These are phyloP conservation scores for Saccharata proteae DNA, from an alignment of 2,329 filamentous ascomycete species.

Conservation along the genomic window DNA sequence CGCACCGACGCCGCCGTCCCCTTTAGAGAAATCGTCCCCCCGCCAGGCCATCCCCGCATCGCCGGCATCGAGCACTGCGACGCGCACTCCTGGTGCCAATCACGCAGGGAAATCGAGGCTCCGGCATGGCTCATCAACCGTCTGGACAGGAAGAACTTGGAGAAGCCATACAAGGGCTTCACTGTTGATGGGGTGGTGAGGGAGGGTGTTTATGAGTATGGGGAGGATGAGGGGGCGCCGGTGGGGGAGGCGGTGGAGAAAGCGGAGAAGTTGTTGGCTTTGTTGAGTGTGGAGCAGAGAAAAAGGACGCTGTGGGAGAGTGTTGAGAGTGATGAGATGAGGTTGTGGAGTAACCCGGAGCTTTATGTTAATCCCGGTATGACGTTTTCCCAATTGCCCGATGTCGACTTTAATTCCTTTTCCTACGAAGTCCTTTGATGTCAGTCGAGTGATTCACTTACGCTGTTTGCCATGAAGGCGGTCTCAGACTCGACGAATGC, in stretches of 20 bases:
- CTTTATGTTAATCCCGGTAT: slow-evolving; percentile 9
- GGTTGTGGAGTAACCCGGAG: slow-evolving; percentile 9
- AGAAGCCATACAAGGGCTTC: slow-evolving; percentile 59
- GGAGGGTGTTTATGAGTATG: slow-evolving; percentile 12
- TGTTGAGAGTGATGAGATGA: slow-evolving; percentile 6
- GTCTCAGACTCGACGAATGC: slow-evolving; percentile 8
- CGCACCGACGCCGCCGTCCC: slow-evolving; percentile 9
- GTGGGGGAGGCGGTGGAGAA: slow-evolving; percentile 1
- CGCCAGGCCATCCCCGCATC: slow-evolving; percentile 7
- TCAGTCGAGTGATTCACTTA: no score
- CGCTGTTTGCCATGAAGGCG: no score
- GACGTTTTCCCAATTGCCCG: no score
- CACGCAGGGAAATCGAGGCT: slow-evolving; percentile 11
- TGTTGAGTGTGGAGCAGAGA: slow-evolving; percentile 1
- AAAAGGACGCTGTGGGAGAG: not conserved
- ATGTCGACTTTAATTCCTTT: no score
- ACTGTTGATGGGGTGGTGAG: slow-evolving; percentile 48
- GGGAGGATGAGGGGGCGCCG: slow-evolving; percentile 7
- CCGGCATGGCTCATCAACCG: slow-evolving; percentile 51
- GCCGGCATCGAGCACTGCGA: slow-evolving; percentile 8
- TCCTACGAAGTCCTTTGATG: no score
- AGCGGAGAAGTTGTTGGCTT: slow-evolving; percentile 1
- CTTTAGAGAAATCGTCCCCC: slow-evolving; percentile 10
- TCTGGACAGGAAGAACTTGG: slow-evolving; percentile 24
- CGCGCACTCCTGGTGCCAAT: slow-evolving; percentile 8